Evolutionary conservation across 345 rosid species (phyloP).

Genomic region (Euphorbia pulcherrima): DNA sequence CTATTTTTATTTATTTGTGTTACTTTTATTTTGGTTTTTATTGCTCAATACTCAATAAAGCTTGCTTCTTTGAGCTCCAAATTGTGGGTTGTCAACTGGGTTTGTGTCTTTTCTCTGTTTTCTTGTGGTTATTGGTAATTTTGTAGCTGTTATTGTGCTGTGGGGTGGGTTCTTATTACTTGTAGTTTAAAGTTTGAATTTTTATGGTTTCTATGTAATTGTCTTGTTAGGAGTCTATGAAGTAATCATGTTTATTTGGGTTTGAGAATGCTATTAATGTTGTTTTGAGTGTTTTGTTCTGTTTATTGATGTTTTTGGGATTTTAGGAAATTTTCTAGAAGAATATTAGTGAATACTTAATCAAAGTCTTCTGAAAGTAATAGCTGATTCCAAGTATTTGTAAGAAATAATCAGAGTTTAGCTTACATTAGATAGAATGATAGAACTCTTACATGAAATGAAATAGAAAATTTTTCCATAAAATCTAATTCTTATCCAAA

Average conservation of each 20-base stretch:
- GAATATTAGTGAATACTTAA: no score
- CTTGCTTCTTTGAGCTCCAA: neutral
- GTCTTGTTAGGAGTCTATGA: neutral
- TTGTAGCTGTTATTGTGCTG: neutral
- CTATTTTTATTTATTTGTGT: neutral
- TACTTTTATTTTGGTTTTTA: neutral
- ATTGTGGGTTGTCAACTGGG: slow-evolving; percentile 9
- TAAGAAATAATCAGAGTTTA: no score
- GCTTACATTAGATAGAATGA: no score
- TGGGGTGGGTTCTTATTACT: neutral
- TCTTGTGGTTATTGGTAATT: neutral
- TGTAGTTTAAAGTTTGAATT: neutral
- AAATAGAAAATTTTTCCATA: neutral
- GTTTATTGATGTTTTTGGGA: neutral
- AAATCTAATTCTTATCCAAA: neutral
- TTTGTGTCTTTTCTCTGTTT: neutral
- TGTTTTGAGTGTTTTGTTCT: slow-evolving; percentile 1
- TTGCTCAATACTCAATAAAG: neutral
- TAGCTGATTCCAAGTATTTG: neutral
- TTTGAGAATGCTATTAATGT: neutral
- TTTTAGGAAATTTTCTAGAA: neutral
- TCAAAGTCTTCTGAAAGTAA: neutral
- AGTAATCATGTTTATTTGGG: neutral
- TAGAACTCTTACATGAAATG: neutral
- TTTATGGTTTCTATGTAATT: neutral